Evolutionary conservation across 2,329 filamentous ascomycete species (phyloP).

Genomic region (Pseudogymnoascus sp.): DNA sequence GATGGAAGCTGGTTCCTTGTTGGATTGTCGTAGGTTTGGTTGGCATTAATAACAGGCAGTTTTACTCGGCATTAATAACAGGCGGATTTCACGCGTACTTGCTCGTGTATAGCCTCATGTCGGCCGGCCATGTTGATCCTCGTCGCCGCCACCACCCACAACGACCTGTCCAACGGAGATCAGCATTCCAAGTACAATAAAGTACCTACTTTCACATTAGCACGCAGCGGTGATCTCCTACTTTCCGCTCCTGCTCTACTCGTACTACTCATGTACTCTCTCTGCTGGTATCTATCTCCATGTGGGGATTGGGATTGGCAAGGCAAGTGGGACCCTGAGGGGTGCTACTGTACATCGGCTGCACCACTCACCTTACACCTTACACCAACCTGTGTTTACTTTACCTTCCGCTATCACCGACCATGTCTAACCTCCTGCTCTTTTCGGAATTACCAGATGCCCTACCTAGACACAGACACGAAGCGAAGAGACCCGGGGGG

Average conservation of each 20-base stretch:
- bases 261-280: not conserved
- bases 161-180: not conserved
- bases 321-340: constrained; percentile 7
- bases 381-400: not conserved
- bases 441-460: not conserved
- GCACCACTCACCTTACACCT: not conserved
- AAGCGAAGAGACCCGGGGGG: not conserved
- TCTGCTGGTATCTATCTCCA: not conserved
- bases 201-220: not conserved
- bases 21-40: not conserved
- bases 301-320: not conserved
- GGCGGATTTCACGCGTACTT: not conserved
- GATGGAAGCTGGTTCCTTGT: not conserved
- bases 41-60: not conserved
- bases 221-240: not conserved
- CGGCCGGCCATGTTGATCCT: not conserved
- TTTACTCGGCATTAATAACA: too few species aligned
- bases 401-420: constrained; percentile 2
- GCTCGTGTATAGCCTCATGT: not conserved
- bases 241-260: not conserved
- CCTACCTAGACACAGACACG: not conserved
- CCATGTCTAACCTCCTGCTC: constrained; percentile 2
- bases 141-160: not conserved
- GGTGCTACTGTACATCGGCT: not conserved
- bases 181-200: not conserved